Base-by-base conservation (phyloP, 495 filamentous ascomycete genomes). In the Ascodesmis nigricans region DNA sequence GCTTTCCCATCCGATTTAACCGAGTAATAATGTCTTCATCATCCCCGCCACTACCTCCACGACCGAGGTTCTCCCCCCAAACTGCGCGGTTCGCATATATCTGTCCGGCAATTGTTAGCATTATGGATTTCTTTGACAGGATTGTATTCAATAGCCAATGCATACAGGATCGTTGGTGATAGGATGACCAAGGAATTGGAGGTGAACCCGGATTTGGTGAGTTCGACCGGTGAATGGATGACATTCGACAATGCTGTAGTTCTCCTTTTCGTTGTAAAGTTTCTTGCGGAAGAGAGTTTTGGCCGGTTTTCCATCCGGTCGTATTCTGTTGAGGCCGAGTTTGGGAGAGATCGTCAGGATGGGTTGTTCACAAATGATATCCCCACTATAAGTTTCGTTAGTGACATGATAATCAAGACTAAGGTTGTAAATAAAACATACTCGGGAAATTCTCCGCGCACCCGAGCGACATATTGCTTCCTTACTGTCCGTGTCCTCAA, bases 1-100 rank as follows among this genome's bases (percentile, higher is more conserved):
- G 72, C 52, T 93, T 95, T 27, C 87, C 87, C 79, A 97, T 92
- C n/a, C 67, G 63, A 1, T 65, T 65, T 5, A 97, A 64, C 2
- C 78, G 67, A 11, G 75, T 69, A 44, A 95, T 82, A 39, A 97
- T 74, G 48, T 87, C 79, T 19, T 79, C 77, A 53, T 97, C 87
- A 3, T 60, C 54, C 4, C 61, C 65, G 21, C 70, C 65, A 20
- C 64, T 57, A 39, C 83, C 77, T 32, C 73, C 66, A 31, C 64
- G 64, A 4, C 75, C 87, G 0, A 97, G 65, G 1, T 67, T 63
- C 0, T 70, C 60, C 1, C 90, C 90, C 62, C 90, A 97, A 13
- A 95, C 87, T 30, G 68, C 68, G 38, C 78, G 73, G 47, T 95
- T 95, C 45, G 76, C 80, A 53, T 97, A 97, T 40, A 97, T 97